Percentiles rank a stretch among this genome's conserved stretches.
Conservation (phyloP, 2,329 filamentous ascomycete species). For the Annulohypoxylon truncatum region DNA sequence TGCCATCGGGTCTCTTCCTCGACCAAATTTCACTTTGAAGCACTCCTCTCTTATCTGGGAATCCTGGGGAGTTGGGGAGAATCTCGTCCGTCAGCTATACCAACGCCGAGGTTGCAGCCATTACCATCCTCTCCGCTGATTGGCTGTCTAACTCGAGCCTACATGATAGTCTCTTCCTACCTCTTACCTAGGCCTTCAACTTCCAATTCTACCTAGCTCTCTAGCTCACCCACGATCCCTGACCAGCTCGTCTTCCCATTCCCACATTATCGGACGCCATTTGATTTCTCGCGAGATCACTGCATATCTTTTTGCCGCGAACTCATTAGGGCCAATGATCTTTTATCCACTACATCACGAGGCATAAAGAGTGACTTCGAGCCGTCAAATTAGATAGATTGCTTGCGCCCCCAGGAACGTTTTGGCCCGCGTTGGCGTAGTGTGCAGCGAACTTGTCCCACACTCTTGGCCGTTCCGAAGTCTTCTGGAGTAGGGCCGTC, state of each 20-base stretch:
- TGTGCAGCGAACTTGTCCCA: conserved; percentile 37
- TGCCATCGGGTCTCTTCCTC: conserved; percentile 16
- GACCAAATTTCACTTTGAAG: conserved; percentile 26
- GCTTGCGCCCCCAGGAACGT: conserved; percentile 30
- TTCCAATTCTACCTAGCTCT: conserved; percentile 32
- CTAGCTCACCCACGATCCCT: conserved; percentile 35
- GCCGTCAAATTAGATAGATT: conserved; percentile 41
- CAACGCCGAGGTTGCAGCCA: conserved; percentile 37
- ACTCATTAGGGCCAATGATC: conserved; percentile 37
- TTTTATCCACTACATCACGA: conserved; percentile 39
- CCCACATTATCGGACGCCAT: conserved; percentile 36
- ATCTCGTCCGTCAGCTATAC: conserved; percentile 32
- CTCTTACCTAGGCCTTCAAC: conserved; percentile 24
- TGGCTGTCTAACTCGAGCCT: conserved; percentile 34
- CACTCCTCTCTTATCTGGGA: conserved; percentile 29
- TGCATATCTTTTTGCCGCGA: conserved; percentile 38
- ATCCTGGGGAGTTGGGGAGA: conserved; percentile 24
- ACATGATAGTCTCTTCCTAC: conserved; percentile 35
- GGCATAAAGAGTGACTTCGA: conserved; percentile 38
- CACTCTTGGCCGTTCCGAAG: conserved; percentile 23
- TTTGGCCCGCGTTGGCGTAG: conserved; percentile 29
- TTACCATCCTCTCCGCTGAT: conserved; percentile 29
- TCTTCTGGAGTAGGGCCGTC: conserved; percentile 29
- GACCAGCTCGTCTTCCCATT: conserved; percentile 32
- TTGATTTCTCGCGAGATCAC: conserved; percentile 32